Base-by-base conservation (phyloP, 179 eudicot genomes). In the Dionaea muscipula region DNA sequence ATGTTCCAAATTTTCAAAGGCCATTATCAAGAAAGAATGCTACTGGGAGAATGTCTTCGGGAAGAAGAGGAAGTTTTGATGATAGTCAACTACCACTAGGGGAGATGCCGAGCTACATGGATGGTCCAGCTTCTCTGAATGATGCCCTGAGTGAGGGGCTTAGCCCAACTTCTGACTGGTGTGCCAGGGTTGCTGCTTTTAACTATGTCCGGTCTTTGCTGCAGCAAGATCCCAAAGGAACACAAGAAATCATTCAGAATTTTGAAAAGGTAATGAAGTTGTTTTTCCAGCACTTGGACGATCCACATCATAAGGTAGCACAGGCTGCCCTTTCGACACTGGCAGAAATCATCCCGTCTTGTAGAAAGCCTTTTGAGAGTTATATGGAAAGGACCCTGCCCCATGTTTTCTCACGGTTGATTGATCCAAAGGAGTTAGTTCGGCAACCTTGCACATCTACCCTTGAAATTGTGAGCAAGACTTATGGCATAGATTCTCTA, bases 281-380 rank as follows among this genome's bases (percentile, higher is more conserved):
- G 55, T 88, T 93, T 69, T 88, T 84, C 68, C 87, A 76, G 78
- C 99, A 93, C 63, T 60, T 93, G 79, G 99, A 93, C 75, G 99
- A 93, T 76, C 96, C 99, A 21, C 96, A 88, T 71, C 99, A 93
- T 71, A 93, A 93, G 74, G 93, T 93, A 60, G 99, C 96, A 27
- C 99, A 93, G 72, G 96, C 99, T 47, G 95, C 99, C 49, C 99
- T 93, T 36, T 81, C 83, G 57, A 84, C 99, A n/a, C 96, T 93
- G 56, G 81, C 94, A 26, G 96, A 93, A 54, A 65, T 93, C 51
- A 93, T 93, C 31, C 89, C 99, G 19, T 73, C 94, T 71, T 93
- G 95, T 64, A 70, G 83, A 61, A 93, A 78, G 77, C 95, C 93
- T 51, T 88, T 88, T 66, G 96, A 93, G 67, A 87, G 84, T 73